A percentile compares a stretch with the other conserved stretches of the same genome.
Evolutionary conservation across 2,329 filamentous ascomycete species (phyloP).

Genomic region (Teratosphaeria gauchensis): DNA sequence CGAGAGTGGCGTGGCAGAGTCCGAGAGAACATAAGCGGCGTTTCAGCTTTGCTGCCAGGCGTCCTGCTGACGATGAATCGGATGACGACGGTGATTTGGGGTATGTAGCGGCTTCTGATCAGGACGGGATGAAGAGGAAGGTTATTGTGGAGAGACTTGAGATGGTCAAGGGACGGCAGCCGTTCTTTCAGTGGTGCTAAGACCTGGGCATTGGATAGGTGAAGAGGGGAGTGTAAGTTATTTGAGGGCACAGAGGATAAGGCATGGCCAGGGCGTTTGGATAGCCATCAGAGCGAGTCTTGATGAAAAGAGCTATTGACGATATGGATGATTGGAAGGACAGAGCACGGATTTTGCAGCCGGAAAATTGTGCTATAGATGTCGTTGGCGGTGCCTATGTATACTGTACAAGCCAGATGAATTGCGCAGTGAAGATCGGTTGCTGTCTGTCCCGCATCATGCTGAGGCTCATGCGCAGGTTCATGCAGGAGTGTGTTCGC

Average conservation of each 20-base stretch:
- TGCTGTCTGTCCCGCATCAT: neutral
- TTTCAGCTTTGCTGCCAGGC: conserved; percentile 32
- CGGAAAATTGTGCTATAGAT: no score
- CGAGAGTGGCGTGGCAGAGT: conserved; percentile 14
- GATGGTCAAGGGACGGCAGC: conserved; percentile 88
- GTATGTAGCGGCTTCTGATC: conserved; percentile 85
- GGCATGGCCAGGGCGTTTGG: neutral
- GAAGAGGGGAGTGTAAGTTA: no score
- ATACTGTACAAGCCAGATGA: no score
- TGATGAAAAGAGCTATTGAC: neutral
- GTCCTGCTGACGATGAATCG: conserved; percentile 15
- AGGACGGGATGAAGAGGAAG: conserved; percentile 83
- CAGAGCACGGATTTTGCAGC: neutral
- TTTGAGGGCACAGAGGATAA: neutral
- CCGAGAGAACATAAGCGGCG: conserved; percentile 31
- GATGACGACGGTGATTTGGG: conserved; percentile 68
- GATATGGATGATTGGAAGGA: neutral
- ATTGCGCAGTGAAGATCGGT: no score
- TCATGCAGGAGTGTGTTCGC: neutral
- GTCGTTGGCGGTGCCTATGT: no score
- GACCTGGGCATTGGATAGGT: neutral
- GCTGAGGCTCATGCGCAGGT: neutral
- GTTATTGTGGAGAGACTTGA: conserved; percentile 96
- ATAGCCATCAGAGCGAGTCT: neutral
- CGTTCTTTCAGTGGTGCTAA: conserved; percentile 95